phyloP scores from a whole-genome alignment of 1,284 basidiomycete species.

The Cutaneotrichosporon arboriforme region DNA sequence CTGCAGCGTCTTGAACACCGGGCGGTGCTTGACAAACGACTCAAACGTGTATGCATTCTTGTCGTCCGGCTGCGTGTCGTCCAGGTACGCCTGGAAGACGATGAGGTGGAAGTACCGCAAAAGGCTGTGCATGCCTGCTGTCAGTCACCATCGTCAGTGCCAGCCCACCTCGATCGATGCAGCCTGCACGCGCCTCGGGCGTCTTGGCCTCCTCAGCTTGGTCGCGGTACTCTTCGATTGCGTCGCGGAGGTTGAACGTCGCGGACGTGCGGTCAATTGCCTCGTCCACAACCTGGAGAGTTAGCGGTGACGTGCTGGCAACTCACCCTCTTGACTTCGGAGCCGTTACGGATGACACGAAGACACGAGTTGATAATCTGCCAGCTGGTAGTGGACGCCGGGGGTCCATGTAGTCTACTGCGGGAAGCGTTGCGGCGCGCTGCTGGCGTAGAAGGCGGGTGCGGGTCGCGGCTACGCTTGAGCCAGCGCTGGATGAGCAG shows the following conservation, averaged over 20 bases:
- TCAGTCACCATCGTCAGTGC: conserved; percentile 12
- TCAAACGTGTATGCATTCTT: conserved; percentile 71
- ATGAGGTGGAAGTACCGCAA: conserved; percentile 86
- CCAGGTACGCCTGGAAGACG: conserved; percentile 89
- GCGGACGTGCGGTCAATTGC: conserved; percentile 81
- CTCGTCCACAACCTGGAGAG: conserved; percentile 66
- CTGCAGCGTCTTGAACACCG: conserved; percentile 94
- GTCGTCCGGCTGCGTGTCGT: conserved; percentile 75
- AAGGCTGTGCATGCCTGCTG: conserved; percentile 69
- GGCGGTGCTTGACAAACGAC: conserved; percentile 70
- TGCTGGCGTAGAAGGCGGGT: conserved; percentile 12
- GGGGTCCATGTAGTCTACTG: conserved; percentile 14
- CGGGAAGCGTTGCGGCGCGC: conserved; percentile 9
- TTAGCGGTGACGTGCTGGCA: conserved; percentile 10
- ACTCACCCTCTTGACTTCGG: conserved; percentile 65
- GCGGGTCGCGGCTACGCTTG: conserved; percentile 39
- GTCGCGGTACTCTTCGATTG: conserved; percentile 69
- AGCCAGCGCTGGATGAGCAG: conserved; percentile 85
- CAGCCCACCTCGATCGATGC: conserved; percentile 63
- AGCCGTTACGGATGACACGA: conserved; percentile 85
- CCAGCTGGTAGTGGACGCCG: conserved; percentile 40
- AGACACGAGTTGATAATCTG: conserved; percentile 71
- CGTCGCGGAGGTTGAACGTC: conserved; percentile 77
- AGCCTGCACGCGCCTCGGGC: conserved; percentile 60
- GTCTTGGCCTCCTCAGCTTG: conserved; percentile 70